phyloP scores from a whole-genome alignment of 2,329 filamentous ascomycete genomes.

The Fusarium buxicola region DNA sequence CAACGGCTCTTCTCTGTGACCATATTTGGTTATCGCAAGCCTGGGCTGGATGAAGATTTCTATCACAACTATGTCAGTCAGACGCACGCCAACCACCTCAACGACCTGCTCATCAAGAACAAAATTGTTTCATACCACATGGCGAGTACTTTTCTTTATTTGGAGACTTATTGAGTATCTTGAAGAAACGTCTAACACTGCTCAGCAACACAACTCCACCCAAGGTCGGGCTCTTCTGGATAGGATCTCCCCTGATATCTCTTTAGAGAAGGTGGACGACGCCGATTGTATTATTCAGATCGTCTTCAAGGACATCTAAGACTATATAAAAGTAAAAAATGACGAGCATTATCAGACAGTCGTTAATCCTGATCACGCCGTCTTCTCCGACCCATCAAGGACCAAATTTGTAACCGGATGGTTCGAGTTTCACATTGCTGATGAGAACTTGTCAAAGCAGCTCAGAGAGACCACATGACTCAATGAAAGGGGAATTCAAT shows the following conservation, averaged over 20 bases:
- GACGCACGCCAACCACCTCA: constrained; percentile 35
- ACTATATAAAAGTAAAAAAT: constrained; percentile 2
- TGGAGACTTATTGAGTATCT: no score
- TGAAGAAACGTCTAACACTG: neutral
- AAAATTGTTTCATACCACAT: constrained; percentile 42
- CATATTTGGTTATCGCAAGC: constrained; percentile 42
- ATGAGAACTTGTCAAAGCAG: constrained; percentile 23
- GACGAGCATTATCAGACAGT: neutral
- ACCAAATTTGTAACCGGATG: constrained; percentile 40
- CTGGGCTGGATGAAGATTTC: constrained; percentile 35
- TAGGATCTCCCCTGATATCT: neutral
- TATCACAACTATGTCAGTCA: constrained; percentile 41
- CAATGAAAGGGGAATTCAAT: no score
- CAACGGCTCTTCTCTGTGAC: constrained; percentile 35
- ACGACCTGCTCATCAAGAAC: constrained; percentile 38
- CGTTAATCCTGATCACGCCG: constrained; percentile 13
- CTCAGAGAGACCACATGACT: no score
- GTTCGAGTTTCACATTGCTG: constrained; percentile 37
- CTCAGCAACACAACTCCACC: constrained; percentile 39
- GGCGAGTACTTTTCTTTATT: constrained; percentile 1
- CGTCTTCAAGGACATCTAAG: constrained; percentile 6
- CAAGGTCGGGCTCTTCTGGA: constrained; percentile 23
- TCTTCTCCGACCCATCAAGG: constrained; percentile 9
- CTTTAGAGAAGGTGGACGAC: constrained; percentile 1
- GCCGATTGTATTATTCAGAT: constrained; percentile 17